Evolutionary conservation across 441 rosid species (phyloP).

Genomic region (Breynia disticha): DNA sequence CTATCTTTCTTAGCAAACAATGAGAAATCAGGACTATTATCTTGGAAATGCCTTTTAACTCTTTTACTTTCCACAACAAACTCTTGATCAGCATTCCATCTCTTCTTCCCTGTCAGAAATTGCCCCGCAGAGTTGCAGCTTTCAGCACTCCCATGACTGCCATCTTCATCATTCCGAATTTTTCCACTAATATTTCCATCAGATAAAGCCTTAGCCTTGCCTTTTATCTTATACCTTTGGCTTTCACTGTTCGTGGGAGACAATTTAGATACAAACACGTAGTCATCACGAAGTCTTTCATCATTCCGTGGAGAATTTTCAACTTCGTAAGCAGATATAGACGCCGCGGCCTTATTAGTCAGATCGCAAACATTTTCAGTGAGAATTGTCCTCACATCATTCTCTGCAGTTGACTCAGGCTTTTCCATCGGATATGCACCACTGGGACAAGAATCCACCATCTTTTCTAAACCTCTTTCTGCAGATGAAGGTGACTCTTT

Average conservation of each 20-base stretch:
- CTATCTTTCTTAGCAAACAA: constrained; percentile 50
- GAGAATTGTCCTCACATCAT: constrained; percentile 25
- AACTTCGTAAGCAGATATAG: constrained; percentile 24
- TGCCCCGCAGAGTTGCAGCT: constrained; percentile 59
- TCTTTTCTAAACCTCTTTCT: constrained; percentile 23
- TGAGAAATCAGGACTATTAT: constrained; percentile 35
- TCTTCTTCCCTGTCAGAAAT: constrained; percentile 37
- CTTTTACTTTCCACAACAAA: constrained; percentile 49
- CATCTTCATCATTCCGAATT: constrained; percentile 30
- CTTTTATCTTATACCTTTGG: constrained; percentile 24
- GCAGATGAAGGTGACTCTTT: constrained; percentile 16
- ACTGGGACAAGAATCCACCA: constrained; percentile 6
- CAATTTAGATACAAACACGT: constrained; percentile 13
- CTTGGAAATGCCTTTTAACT: constrained; percentile 35
- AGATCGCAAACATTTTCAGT: constrained; percentile 19
- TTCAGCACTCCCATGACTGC: constrained; percentile 80
- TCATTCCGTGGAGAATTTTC: constrained; percentile 24
- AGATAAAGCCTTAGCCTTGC: constrained; percentile 55
- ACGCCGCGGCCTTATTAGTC: constrained; percentile 17
- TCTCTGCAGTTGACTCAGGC: constrained; percentile 55
- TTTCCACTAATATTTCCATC: constrained; percentile 37
- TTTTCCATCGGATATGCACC: constrained; percentile 20
- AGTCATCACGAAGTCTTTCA: constrained; percentile 18
- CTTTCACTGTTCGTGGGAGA: constrained; percentile 24
- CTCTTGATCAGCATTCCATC: constrained; percentile 42